Conservation (phyloP, 2,329 filamentous ascomycete genomes). For the Xylariales sp. region DNA sequence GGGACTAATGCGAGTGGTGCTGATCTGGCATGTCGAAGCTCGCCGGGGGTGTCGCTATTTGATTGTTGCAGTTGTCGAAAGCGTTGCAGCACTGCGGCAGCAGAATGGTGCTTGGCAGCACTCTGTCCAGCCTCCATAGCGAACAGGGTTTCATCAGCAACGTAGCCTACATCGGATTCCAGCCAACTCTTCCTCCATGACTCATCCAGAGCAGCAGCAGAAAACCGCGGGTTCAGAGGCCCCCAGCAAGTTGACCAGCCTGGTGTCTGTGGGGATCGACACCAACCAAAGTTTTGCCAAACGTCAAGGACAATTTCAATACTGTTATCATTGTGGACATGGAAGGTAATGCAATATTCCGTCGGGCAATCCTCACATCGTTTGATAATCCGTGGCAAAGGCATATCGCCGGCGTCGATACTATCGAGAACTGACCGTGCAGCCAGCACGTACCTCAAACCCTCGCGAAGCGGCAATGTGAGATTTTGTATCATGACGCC, state of each 20-base stretch:
- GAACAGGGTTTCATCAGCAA: conserved; percentile 8
- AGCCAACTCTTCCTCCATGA: conserved; percentile 1
- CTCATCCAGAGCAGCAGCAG: not conserved
- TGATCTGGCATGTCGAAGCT: not conserved
- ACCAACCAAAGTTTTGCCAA: conserved; percentile 12
- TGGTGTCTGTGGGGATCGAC: conserved; percentile 5
- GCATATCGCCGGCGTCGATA: not conserved
- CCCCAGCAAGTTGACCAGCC: conserved; percentile 14
- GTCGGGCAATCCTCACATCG: conserved; percentile 12
- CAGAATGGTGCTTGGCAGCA: conserved; percentile 7
- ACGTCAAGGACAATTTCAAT: conserved; percentile 12
- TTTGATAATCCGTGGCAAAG: conserved; percentile 8
- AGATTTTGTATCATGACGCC: conserved; percentile 12
- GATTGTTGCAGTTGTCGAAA: not conserved
- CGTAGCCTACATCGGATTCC: conserved; percentile 4
- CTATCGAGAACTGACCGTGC: not conserved
- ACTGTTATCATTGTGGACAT: conserved; percentile 10
- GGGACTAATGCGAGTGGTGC: conserved; percentile 1
- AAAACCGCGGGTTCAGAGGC: conserved; percentile 9
- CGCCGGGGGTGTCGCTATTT: not conserved
- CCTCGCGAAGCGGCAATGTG: conserved; percentile 7
- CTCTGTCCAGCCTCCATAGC: conserved; percentile 5
- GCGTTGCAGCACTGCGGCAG: not conserved
- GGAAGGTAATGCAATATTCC: conserved; percentile 9
- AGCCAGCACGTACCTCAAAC: conserved; percentile 5